Conservation (phyloP, 2,329 filamentous ascomycete species). For the Diplodia scrobiculata region DNA sequence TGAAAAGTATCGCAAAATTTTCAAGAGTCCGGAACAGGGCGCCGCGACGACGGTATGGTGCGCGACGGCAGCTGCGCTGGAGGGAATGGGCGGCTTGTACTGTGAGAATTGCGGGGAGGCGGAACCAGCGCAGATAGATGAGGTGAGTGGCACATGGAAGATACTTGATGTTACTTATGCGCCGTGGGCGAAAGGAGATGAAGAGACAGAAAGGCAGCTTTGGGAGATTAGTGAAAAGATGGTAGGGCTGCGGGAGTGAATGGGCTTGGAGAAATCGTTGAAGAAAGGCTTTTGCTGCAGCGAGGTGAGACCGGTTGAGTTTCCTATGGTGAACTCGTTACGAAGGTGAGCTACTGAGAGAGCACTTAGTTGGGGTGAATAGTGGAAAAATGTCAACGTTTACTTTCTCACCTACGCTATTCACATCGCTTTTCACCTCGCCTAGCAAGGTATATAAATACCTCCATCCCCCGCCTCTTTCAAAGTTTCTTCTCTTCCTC, state of each 20-base stretch:
- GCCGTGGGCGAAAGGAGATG: conserved; percentile 11
- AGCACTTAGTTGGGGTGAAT: too few species aligned
- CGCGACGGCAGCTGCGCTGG: conserved; percentile 45
- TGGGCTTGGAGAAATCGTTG: not conserved
- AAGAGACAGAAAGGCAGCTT: not conserved
- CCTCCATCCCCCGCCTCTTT: too few species aligned
- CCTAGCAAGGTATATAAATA: too few species aligned
- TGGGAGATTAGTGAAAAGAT: conserved; percentile 16
- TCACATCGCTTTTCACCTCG: too few species aligned
- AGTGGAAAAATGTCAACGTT: too few species aligned
- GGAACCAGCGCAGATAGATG: not conserved
- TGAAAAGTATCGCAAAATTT: conserved; percentile 35
- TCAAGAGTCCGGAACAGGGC: conserved; percentile 39
- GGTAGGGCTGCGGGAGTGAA: not conserved
- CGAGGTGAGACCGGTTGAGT: not conserved
- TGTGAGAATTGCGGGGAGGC: conserved; percentile 11
- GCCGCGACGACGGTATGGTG: conserved; percentile 37
- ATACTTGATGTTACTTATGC: conserved; percentile 4
- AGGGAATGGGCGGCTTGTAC: conserved; percentile 47
- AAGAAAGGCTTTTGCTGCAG: not conserved
- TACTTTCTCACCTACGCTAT: too few species aligned
- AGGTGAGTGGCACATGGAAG: not conserved
- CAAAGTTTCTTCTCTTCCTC: too few species aligned
- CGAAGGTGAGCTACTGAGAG: too few species aligned
- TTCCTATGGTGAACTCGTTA: too few species aligned